Base-by-base conservation (phyloP, 2,329 filamentous ascomycete species). In the Cercospora berteroae region DNA sequence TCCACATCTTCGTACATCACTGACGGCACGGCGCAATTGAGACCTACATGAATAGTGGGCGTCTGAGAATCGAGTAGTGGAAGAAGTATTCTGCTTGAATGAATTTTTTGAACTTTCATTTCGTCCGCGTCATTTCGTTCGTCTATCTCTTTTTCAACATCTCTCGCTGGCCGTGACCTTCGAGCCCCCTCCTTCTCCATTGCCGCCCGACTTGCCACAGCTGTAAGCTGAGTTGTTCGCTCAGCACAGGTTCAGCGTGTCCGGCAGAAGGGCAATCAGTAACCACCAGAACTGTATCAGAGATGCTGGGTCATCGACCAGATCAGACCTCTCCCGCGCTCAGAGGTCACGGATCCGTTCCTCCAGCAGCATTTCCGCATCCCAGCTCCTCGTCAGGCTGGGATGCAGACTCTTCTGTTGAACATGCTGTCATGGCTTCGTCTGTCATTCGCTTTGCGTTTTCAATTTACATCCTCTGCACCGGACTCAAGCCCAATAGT, bases 401-500 rank as follows among this genome's bases (percentile, higher is more conserved):
- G n/a, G 4, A 5, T 20, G 2, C 16, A 3, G 5, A 9, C 23
- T 8, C 25, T n/a, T 27, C 23, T n/a, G 9, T 27, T 20, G 52
- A 57, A 16, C 52, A 57, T 12, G 52, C n/a, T 57, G 29, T 39
- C 44, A 42, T 63, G 1, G 18, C 60, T 39, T 56, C 61, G 18
- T 63, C 48, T 42, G 42, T 42, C 48, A 18, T 57, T 6, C 59
- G 9, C 33, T 57, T 16, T 33, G 16, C n/a, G 2, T 31, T 20
- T 31, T 20, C 18, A 29, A 12, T 57, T 73, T 70, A 79, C 76
- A 79, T 77, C 81, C 88, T 83, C 77, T 94, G 89, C 58, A 96
- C 89, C 9, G 93, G 93, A 63, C 84, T 88, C 77, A 96, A 81
- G 1, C 93, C 93, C 71, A 96, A 82, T 74, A 96, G 79, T 70